Conservation (phyloP, 2,329 filamentous ascomycete genomes). For the Xylariaceae sp. region DNA sequence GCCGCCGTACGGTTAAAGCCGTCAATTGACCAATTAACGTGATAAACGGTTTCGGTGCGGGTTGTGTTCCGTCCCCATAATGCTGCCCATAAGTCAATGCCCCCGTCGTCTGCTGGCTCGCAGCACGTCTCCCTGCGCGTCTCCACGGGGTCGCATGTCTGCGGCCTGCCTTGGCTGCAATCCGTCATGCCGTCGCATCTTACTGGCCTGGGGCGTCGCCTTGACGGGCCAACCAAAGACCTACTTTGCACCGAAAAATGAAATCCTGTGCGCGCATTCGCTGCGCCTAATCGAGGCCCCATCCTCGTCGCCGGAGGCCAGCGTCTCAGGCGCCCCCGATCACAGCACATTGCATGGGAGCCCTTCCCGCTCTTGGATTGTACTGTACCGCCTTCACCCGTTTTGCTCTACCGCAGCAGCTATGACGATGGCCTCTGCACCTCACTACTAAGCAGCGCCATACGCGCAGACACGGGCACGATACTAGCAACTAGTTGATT, state of each 20-base stretch:
- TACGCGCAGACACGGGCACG: slow-evolving; percentile 10
- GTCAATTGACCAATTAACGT: slow-evolving; percentile 21
- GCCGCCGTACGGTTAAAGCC: slow-evolving; percentile 6
- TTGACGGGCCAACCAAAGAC: slow-evolving; percentile 21
- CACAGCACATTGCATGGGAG: slow-evolving; percentile 17
- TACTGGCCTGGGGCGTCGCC: slow-evolving; percentile 6
- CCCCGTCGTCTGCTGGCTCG: slow-evolving; percentile 9
- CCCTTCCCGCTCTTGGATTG: slow-evolving; percentile 3
- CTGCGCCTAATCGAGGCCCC: slow-evolving; percentile 10
- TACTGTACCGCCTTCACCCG: not conserved
- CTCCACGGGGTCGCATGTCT: slow-evolving; percentile 21
- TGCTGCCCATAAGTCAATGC: slow-evolving; percentile 13
- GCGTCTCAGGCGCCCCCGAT: slow-evolving; percentile 12
- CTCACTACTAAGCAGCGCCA: slow-evolving; percentile 10
- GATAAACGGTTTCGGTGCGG: slow-evolving; percentile 17
- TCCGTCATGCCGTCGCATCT: slow-evolving; percentile 18
- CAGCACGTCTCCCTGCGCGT: not conserved
- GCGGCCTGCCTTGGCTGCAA: slow-evolving; percentile 19
- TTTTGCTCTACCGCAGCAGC: slow-evolving; percentile 3
- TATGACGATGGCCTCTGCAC: slow-evolving; percentile 4
- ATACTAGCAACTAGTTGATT: slow-evolving; percentile 15
- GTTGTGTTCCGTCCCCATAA: not conserved
- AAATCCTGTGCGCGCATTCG: slow-evolving; percentile 16
- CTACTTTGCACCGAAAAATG: slow-evolving; percentile 28
- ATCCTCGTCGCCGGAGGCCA: slow-evolving; percentile 8